Conservation (phyloP, 2,329 filamentous ascomycete genomes). For the Tolypocladium ovalisporum region DNA sequence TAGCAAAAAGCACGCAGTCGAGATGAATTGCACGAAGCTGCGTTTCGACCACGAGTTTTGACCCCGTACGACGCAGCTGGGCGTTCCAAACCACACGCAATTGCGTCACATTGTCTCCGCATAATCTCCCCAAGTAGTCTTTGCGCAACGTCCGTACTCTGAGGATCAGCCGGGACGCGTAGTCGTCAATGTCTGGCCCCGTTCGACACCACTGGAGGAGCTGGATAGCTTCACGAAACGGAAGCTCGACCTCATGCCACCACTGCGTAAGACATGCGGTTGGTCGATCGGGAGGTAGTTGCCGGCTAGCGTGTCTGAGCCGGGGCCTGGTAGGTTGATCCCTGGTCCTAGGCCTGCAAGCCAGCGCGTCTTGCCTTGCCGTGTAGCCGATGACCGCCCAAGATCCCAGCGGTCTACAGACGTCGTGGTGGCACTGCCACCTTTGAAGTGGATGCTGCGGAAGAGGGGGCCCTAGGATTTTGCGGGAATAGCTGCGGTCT, state of each 20-base stretch:
- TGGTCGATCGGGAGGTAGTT: not conserved
- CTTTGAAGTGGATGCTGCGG: not conserved
- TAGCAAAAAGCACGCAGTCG: not conserved
- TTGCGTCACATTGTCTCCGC: not conserved
- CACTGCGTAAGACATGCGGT: not conserved
- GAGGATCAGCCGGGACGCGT: not conserved
- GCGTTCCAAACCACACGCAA: not conserved
- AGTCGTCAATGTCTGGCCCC: not conserved
- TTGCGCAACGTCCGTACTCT: not conserved
- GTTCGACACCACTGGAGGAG: not conserved
- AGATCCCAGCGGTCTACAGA: not conserved
- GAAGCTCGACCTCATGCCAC: not conserved
- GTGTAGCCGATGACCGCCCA: not conserved
- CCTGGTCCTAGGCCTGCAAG: not conserved
- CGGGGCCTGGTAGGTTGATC: not conserved
- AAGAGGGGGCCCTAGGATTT: too few relatives aligned
- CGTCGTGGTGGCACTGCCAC: not conserved
- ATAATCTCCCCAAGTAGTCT: not conserved
- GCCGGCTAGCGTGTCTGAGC: not conserved
- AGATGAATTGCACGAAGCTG: not conserved
- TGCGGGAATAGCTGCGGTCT: not conserved
- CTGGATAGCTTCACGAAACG: not conserved
- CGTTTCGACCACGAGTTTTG: not conserved
- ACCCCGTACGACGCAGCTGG: not conserved
- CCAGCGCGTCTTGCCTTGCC: not conserved